Evolutionary conservation across 129 eudicot species (phyloP).

Genomic region (Chrysanthemum makinoi): DNA sequence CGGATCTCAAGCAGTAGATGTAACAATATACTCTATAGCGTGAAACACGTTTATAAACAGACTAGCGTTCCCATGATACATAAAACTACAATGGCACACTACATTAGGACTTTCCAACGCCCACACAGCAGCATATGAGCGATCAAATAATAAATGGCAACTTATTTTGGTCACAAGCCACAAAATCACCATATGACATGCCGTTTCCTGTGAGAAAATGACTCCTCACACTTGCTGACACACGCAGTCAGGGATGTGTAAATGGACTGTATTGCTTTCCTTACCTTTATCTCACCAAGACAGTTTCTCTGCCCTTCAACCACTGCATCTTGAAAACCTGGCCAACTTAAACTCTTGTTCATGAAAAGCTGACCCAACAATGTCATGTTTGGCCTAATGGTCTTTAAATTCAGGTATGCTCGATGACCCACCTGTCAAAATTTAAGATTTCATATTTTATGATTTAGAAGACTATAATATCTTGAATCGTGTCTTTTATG

Average conservation of each 20-base stretch:
- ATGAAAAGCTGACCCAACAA: slow-evolving; percentile 76
- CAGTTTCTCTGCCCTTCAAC: slow-evolving; percentile 76
- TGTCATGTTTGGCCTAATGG: slow-evolving; percentile 88
- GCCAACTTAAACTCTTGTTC: slow-evolving; percentile 75
- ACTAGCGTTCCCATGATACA: slow-evolving; percentile 12
- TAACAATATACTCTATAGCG: neutral
- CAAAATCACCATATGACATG: slow-evolving; percentile 20
- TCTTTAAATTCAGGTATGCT: slow-evolving; percentile 67
- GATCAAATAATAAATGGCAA: slow-evolving; percentile 21
- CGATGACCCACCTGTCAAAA: slow-evolving; percentile 82
- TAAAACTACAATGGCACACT: slow-evolving; percentile 19
- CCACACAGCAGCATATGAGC: slow-evolving; percentile 1
- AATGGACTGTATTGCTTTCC: slow-evolving; percentile 68
- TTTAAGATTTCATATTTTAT: neutral
- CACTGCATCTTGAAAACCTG: slow-evolving; percentile 63
- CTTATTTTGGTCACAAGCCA: slow-evolving; percentile 28
- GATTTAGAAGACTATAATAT: neutral
- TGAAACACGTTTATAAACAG: slow-evolving; percentile 15
- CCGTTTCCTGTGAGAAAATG: slow-evolving; percentile 9
- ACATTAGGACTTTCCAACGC: slow-evolving; percentile 17
- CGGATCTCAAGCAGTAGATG: slow-evolving; percentile 1
- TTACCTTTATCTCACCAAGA: slow-evolving; percentile 63
- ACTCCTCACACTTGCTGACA: slow-evolving; percentile 46
- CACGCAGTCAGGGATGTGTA: slow-evolving; percentile 96
- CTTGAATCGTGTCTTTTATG: neutral